phyloP scores from a whole-genome alignment of 768 basidiomycete genomes.

The Trametes elegans region DNA sequence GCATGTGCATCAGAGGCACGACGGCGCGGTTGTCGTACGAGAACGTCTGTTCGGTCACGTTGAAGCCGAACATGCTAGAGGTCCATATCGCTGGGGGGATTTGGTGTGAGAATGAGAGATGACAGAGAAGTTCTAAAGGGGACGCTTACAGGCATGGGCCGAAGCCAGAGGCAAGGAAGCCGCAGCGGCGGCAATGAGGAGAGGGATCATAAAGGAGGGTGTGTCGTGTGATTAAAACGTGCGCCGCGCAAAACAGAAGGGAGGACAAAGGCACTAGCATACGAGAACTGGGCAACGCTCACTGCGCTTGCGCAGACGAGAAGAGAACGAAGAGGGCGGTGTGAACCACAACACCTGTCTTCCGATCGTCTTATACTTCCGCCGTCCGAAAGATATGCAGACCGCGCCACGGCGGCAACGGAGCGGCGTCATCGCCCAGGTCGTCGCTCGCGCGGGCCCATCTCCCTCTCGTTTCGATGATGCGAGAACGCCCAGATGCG shows the following conservation, averaged over 20 bases:
- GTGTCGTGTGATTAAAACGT: constrained; percentile 1
- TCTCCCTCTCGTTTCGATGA: neutral
- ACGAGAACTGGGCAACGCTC: neutral
- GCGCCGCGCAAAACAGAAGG: neutral
- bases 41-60: constrained; percentile 56
- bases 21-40: constrained; percentile 66
- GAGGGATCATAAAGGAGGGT: constrained; percentile 9
- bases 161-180: constrained; percentile 13
- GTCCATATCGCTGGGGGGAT: constrained; percentile 43
- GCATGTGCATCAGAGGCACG: constrained; percentile 36
- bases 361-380: neutral
- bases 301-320: constrained; percentile 2
- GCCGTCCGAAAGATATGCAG: neutral
- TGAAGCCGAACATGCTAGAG: constrained; percentile 66
- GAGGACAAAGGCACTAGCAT: neutral
- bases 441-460: neutral
- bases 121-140: neutral
- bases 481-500: neutral
- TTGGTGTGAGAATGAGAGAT: neutral
- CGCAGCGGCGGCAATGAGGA: constrained; percentile 13
- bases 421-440: constrained; percentile 3
- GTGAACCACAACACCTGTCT: neutral
- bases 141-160: constrained; percentile 17
- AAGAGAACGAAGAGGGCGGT: neutral
- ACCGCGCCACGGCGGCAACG: constrained; percentile 2